A percentile compares a stretch with the other conserved stretches of the same genome.
Conservation (phyloP, 129 eudicot genomes). For the Centella asiatica region DNA sequence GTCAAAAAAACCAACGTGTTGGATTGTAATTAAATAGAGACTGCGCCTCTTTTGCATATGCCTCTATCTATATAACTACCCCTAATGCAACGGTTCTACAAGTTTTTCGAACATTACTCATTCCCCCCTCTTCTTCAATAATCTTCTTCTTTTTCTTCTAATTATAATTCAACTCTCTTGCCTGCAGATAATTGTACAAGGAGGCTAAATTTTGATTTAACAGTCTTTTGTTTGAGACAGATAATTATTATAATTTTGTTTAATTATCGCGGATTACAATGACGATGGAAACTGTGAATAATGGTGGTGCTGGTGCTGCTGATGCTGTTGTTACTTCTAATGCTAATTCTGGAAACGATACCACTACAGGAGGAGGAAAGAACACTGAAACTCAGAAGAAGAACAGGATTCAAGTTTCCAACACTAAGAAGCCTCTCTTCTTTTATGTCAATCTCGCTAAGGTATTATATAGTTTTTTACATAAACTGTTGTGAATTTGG, state of each 20-base stretch:
- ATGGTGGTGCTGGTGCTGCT: no score
- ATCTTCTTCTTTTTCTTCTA: no score
- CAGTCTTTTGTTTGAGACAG: background rate
- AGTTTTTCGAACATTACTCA: background rate
- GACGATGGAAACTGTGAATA: slow-evolving; percentile 8
- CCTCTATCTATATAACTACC: background rate
- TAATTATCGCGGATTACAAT: background rate
- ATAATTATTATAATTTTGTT: background rate
- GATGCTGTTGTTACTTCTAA: slow-evolving; percentile 10
- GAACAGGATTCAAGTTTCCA: slow-evolving; percentile 88
- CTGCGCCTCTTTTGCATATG: background rate
- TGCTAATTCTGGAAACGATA: slow-evolving; percentile 24
- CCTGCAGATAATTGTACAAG: background rate
- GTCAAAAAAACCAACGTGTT: slow-evolving; percentile 6
- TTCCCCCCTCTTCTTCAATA: background rate
- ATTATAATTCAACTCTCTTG: no score
- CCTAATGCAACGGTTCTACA: slow-evolving; percentile 9
- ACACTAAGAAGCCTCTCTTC: slow-evolving; percentile 92
- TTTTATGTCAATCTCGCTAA: slow-evolving; percentile 93
- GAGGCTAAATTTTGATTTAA: background rate
- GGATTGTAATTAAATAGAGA: background rate
- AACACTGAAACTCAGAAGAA: slow-evolving; percentile 48
- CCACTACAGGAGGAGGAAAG: slow-evolving; percentile 19
- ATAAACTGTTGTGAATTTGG: no score
- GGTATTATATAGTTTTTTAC: no score